Percentiles rank a stretch among this genome's conserved stretches.
These are phyloP conservation scores for Dendrocalamus latiflorus DNA, from an alignment of 202 grass and related monocot species.

Conservation along the genomic window DNA sequence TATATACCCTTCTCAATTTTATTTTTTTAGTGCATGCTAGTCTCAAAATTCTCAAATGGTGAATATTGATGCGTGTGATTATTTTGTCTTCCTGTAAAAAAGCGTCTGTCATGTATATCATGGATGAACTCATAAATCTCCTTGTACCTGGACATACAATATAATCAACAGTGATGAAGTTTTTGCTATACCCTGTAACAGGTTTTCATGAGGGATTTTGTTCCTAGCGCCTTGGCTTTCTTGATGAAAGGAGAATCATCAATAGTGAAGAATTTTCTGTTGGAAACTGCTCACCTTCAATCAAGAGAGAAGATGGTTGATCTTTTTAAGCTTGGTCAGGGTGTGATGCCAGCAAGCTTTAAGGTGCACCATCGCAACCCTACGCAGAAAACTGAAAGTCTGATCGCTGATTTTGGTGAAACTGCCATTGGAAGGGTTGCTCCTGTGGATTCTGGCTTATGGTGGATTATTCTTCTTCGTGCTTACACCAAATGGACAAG, in stretches of 20 bases:
- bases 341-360: conserved; percentile 86
- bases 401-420: conserved; percentile 89
- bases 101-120: not conserved
- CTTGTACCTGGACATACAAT: conserved; percentile 5
- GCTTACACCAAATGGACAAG: conserved; percentile 66
- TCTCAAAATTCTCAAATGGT: not conserved
- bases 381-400: conserved; percentile 37
- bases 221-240: conserved; percentile 80
- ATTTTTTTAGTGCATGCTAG: not conserved
- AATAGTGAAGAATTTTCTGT: conserved; percentile 83
- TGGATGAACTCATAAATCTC: conserved; percentile 18
- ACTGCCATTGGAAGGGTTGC: conserved; percentile 84
- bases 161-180: not conserved
- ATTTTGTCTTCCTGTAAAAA: conserved; percentile 25
- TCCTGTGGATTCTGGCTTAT: conserved; percentile 84
- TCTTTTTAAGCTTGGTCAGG: conserved; percentile 80
- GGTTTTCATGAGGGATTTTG: conserved; percentile 93
- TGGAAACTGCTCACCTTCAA: conserved; percentile 72
- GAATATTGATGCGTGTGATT: not conserved
- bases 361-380: conserved; percentile 56
- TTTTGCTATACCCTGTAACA: conserved; percentile 23
- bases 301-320: conserved; percentile 70
- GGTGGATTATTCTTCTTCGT: conserved; percentile 87
- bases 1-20: conserved; percentile 1
- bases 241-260: conserved; percentile 56